phyloP scores from a whole-genome alignment of 1,284 basidiomycete species.

The Cronartium quercuum region DNA sequence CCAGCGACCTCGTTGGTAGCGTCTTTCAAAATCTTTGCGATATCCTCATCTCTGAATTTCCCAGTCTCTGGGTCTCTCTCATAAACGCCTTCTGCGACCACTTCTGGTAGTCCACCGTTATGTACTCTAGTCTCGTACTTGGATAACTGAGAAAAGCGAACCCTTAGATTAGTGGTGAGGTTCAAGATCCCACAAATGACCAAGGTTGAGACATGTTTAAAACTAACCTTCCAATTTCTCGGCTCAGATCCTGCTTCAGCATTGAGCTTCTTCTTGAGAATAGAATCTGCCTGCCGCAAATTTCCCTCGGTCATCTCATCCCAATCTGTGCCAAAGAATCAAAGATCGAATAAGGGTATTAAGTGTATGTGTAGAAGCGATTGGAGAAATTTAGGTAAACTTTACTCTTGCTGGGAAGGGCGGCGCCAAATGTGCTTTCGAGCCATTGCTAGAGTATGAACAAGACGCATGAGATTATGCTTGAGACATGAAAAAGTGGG shows the following conservation, averaged over 20 bases:
- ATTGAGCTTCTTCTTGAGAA: slow-evolving; percentile 27
- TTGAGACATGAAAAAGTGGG: neutral
- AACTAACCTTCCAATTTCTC: slow-evolving; percentile 30
- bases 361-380: neutral
- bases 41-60: slow-evolving; percentile 29
- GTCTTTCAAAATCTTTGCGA: slow-evolving; percentile 27
- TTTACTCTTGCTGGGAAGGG: neutral
- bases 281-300: slow-evolving; percentile 10
- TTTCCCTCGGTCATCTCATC: slow-evolving; percentile 11
- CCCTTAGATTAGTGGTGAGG: neutral
- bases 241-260: slow-evolving; percentile 7
- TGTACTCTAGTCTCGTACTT: slow-evolving; percentile 22
- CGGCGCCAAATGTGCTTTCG: neutral
- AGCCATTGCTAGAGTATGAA: slow-evolving; percentile 3
- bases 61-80: slow-evolving; percentile 26
- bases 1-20: slow-evolving; percentile 35
- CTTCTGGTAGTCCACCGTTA: neutral
- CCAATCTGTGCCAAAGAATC: slow-evolving; percentile 11
- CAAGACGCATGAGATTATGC: neutral
- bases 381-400: neutral
- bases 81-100: slow-evolving; percentile 15
- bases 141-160: slow-evolving; percentile 5
- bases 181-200: too few relatives aligned
- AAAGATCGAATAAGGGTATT: neutral
- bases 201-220: neutral